Evolutionary conservation across 805 yeast genomes (phyloP), one percentile per base, ranked within the genome.

Genomic region (Saccharomyces paradoxus): DNA sequence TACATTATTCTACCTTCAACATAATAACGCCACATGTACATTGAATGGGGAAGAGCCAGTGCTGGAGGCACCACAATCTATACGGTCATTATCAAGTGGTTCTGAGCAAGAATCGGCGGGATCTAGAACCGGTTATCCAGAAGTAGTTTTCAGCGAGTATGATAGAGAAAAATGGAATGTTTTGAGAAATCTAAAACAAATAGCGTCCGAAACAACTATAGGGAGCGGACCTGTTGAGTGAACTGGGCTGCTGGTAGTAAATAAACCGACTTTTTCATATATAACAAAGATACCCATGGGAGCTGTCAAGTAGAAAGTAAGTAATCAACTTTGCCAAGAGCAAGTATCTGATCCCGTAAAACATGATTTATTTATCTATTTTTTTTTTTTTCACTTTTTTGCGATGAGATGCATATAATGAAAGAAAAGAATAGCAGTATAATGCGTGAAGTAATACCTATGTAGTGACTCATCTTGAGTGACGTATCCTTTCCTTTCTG

Each of bases 131-230:
- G 30, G 53, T 12, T 65, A 66, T 48, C 70, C 70, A 6, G 65
- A 61, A 9, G 55, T 59, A 13, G 61, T 67, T 2, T 60, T 64
- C 49, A 63, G 73, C 50, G 71, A 70, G 55, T 70, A 70, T 48
- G 74, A 70, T 49, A 63, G 69, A 47, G 74, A 70, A 53, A 66
- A 67, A 53, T 68, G 72, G 72, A 61, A 65, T 26, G 60, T 63
- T n/a, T 53, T 58, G 26, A 37, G 22, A 17, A 37, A 17, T 8
- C 17, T 37, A 53, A 50, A 22, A 56, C 14, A 46, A 32, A 13
- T 49, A 52, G 31, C 24, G 53, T 28, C 48, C 29, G 26, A 31
- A 22, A 9, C 14, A 22, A 26, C 32, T 31, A 22, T 30, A 22
- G 27, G 13, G 41, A 50, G 27, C 17, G n/a, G 30, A 47, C 46